Conservation (phyloP, 345 rosid genomes). For the Noccaea caerulescens region DNA sequence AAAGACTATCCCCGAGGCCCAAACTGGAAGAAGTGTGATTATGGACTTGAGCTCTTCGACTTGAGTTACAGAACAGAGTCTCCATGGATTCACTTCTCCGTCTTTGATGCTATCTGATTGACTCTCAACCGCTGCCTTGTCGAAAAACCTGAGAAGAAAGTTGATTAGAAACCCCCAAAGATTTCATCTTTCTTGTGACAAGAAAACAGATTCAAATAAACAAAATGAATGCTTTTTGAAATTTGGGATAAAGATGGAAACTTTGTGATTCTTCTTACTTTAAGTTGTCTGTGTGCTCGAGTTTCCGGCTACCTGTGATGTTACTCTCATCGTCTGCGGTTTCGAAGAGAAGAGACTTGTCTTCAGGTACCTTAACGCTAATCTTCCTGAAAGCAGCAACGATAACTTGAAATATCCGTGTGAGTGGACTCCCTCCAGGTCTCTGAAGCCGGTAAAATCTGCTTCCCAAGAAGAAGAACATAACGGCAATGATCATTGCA, state of each 20-base stretch:
- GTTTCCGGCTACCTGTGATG: slow-evolving; percentile 86
- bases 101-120: slow-evolving; percentile 53
- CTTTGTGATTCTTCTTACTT: slow-evolving; percentile 45
- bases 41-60: slow-evolving; percentile 89
- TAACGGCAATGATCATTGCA: slow-evolving; percentile 79
- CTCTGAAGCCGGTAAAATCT: slow-evolving; percentile 68
- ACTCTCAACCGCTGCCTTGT: slow-evolving; percentile 87
- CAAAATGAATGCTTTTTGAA: background rate
- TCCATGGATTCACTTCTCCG: slow-evolving; percentile 63
- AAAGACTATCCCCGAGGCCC: slow-evolving; percentile 91
- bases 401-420: slow-evolving; percentile 81
- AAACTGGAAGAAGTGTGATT: slow-evolving; percentile 75
- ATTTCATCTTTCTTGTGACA: slow-evolving; percentile 9
- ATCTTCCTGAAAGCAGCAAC: slow-evolving; percentile 77
- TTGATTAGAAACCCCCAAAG: background rate
- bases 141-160: slow-evolving; percentile 63
- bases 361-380: slow-evolving; percentile 65
- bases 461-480: slow-evolving; percentile 80
- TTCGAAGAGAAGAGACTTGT: slow-evolving; percentile 76
- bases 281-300: slow-evolving; percentile 70
- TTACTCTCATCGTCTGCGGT: slow-evolving; percentile 61
- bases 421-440: slow-evolving; percentile 93
- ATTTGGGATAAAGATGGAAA: slow-evolving; percentile 1
- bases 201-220: background rate
- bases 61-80: slow-evolving; percentile 87